phyloP scores from a whole-genome alignment of 805 yeast species.

The Lipomyces starkeyi region DNA sequence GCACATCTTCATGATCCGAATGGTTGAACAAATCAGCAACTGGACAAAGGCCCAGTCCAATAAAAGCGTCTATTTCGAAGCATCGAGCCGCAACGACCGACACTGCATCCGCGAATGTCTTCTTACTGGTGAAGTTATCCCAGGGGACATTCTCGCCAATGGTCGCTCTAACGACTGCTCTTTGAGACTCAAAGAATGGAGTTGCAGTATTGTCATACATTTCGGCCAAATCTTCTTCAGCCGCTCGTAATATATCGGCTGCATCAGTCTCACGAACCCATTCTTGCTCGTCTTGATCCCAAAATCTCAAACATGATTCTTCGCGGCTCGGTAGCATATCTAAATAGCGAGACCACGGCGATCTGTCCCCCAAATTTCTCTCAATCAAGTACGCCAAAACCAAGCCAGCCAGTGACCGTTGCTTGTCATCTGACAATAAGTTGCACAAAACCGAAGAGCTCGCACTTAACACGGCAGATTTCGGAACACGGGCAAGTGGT shows the following conservation, averaged over 20 bases:
- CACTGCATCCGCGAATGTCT: slow-evolving; percentile 57
- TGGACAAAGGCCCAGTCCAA: slow-evolving; percentile 80
- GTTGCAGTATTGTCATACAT: slow-evolving; percentile 50
- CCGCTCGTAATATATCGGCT: slow-evolving; percentile 64
- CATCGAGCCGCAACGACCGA: slow-evolving; percentile 75
- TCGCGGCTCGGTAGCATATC: slow-evolving; percentile 53
- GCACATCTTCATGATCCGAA: slow-evolving; percentile 63
- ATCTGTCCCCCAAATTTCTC: slow-evolving; percentile 56
- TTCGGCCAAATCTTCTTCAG: slow-evolving; percentile 52
- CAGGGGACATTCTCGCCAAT: not conserved
- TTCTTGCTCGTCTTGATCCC: slow-evolving; percentile 57
- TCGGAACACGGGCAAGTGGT: slow-evolving; percentile 46
- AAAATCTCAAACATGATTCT: slow-evolving; percentile 55
- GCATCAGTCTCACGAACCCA: slow-evolving; percentile 66
- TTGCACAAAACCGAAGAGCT: slow-evolving; percentile 62
- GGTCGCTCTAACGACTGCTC: slow-evolving; percentile 9
- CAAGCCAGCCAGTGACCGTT: slow-evolving; percentile 65
- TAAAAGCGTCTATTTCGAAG: slow-evolving; percentile 77
- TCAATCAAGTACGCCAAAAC: slow-evolving; percentile 78
- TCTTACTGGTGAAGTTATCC: slow-evolving; percentile 14
- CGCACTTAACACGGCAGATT: slow-evolving; percentile 45
- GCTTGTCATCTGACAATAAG: slow-evolving; percentile 58
- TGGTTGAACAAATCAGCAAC: slow-evolving; percentile 92
- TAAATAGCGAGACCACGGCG: slow-evolving; percentile 84
- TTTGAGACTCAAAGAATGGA: slow-evolving; percentile 39